These are phyloP conservation scores for Cladosporium sp. DNA, from an alignment of 2,329 filamentous ascomycete genomes.

Conservation along the genomic window DNA sequence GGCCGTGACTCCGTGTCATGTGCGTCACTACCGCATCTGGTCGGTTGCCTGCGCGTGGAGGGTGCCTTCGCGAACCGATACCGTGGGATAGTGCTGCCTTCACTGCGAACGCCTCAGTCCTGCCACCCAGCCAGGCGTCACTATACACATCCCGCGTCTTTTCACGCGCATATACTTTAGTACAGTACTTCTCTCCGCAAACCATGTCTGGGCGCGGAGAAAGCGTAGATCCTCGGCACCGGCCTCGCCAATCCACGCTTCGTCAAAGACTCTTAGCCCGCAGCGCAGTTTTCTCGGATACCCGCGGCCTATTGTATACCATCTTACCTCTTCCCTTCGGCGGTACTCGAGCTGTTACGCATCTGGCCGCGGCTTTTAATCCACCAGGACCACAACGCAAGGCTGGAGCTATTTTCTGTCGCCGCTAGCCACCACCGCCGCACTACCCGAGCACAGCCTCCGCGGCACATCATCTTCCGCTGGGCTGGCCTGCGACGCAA, in stretches of 20 bases:
- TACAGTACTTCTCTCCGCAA: constrained; percentile 5
- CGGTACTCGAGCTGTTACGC: not conserved
- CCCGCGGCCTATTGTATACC: not conserved
- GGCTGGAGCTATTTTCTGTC: not conserved
- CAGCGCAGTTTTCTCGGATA: constrained; percentile 8
- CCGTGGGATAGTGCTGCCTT: not conserved
- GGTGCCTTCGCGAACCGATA: no score
- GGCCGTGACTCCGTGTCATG: not conserved
- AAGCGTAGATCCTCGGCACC: constrained; percentile 5
- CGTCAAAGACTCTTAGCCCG: not conserved
- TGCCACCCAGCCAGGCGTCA: not conserved
- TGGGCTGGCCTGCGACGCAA: no score
- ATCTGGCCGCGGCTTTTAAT: not conserved
- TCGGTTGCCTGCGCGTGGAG: no score
- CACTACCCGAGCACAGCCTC: not conserved
- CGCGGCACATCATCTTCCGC: not conserved
- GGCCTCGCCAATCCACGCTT: not conserved
- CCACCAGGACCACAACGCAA: not conserved
- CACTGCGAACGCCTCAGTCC: not conserved
- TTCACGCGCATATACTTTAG: not conserved
- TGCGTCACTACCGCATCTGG: not conserved
- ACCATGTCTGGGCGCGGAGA: constrained; percentile 11
- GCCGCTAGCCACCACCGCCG: not conserved
- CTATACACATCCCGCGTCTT: not conserved
- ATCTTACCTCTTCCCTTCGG: not conserved